These are phyloP conservation scores for Fusarium dimerum DNA, from an alignment of 2,329 filamentous ascomycete genomes.

Conservation along the genomic window DNA sequence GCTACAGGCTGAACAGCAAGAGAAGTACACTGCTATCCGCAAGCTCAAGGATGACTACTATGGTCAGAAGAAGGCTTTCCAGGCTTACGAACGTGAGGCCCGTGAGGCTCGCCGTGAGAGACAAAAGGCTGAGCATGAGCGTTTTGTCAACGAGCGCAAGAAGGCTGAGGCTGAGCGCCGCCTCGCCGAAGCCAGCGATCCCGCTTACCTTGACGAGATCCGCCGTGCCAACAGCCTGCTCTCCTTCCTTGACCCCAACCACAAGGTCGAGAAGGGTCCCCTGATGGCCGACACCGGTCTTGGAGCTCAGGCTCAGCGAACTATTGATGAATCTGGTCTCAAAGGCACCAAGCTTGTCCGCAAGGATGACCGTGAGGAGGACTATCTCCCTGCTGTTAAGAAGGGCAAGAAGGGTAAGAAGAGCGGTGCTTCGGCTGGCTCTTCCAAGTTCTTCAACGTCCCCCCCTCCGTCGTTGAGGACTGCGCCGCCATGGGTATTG, in stretches of 20 bases:
- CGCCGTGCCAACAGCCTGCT: slow-evolving; percentile 84
- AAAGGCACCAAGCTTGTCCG: slow-evolving; percentile 82
- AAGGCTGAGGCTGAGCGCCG: slow-evolving; percentile 75
- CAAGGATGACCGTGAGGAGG: slow-evolving; percentile 87
- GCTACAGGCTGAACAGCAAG: slow-evolving; percentile 82
- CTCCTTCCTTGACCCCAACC: slow-evolving; percentile 83
- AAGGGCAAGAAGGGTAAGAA: slow-evolving; percentile 86
- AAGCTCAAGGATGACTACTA: slow-evolving; percentile 91
- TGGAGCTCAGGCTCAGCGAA: slow-evolving; percentile 76
- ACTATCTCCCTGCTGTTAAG: slow-evolving; percentile 80
- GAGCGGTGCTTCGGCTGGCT: slow-evolving; percentile 49
- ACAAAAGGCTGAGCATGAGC: slow-evolving; percentile 77
- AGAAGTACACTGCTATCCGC: slow-evolving; percentile 79
- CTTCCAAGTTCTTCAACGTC: slow-evolving; percentile 70
- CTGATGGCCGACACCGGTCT: slow-evolving; percentile 70
- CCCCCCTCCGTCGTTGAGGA: slow-evolving; percentile 92
- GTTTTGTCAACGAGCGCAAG: slow-evolving; percentile 69
- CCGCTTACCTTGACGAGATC: slow-evolving; percentile 92
- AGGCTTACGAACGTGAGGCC: slow-evolving; percentile 80
- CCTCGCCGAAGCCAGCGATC: slow-evolving; percentile 79
- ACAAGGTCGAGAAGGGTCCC: slow-evolving; percentile 65
- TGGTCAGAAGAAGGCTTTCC: slow-evolving; percentile 76
- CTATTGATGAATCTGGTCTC: slow-evolving; percentile 78
- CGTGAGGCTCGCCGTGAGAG: slow-evolving; percentile 76
- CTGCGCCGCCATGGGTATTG: slow-evolving; percentile 78